These are phyloP conservation scores for Sporisorium reilianum DNA, from an alignment of 1,284 basidiomycete species.

Conservation along the genomic window DNA sequence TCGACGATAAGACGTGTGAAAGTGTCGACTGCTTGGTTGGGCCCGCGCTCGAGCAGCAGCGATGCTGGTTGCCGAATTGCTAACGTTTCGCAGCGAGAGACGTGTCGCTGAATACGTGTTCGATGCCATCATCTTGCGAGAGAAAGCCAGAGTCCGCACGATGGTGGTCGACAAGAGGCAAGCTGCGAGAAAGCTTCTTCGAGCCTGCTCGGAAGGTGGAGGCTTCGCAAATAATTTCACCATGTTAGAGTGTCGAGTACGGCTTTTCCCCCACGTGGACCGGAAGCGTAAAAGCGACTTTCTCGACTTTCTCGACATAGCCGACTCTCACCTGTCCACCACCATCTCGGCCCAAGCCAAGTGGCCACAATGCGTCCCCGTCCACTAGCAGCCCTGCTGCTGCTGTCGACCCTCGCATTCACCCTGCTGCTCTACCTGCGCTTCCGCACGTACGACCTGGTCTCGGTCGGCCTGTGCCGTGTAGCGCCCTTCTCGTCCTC, in stretches of 20 bases:
- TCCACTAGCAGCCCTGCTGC: slow-evolving; percentile 13
- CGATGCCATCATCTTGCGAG: slow-evolving; percentile 6
- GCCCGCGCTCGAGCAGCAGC: background rate
- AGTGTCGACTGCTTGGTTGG: background rate
- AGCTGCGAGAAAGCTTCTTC: background rate
- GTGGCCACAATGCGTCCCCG: slow-evolving; percentile 21
- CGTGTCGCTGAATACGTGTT: background rate
- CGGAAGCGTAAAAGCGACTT: no score
- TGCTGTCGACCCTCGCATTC: slow-evolving; percentile 17
- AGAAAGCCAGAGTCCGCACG: no score
- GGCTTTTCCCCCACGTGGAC: slow-evolving; percentile 4
- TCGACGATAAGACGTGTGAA: slow-evolving; percentile 21
- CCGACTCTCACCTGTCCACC: no score
- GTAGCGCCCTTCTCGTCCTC: slow-evolving; percentile 21
- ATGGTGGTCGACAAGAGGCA: background rate
- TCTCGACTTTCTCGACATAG: no score
- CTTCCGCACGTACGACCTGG: slow-evolving; percentile 36
- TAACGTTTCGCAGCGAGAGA: background rate
- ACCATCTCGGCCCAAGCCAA: background rate
- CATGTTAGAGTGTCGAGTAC: background rate
- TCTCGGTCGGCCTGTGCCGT: slow-evolving; percentile 30
- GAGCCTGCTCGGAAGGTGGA: background rate
- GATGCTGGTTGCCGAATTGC: background rate
- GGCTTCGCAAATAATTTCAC: background rate
- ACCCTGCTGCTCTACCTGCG: slow-evolving; percentile 28